Conservation (phyloP, 2,329 filamentous ascomycete species). For the Fusarium sambucinum region DNA sequence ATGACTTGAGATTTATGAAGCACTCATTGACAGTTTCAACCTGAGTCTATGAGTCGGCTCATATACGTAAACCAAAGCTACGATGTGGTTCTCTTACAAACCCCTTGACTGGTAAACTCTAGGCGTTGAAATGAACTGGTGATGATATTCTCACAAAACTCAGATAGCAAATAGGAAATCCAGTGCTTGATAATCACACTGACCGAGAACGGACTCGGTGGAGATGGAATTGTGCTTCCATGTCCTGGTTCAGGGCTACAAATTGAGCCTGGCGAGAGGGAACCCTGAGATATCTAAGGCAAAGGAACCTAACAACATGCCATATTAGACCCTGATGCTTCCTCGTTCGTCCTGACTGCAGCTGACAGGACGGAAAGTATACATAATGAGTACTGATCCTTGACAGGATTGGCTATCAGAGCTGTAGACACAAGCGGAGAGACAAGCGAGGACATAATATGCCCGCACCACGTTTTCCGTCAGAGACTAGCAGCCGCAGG, state of each 20-base stretch:
- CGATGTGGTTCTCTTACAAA: slow-evolving; percentile 24
- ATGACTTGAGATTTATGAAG: slow-evolving; percentile 11
- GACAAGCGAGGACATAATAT: slow-evolving; percentile 11
- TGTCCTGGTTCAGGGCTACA: slow-evolving; percentile 16
- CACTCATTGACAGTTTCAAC: slow-evolving; percentile 18
- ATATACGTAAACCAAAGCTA: slow-evolving; percentile 20
- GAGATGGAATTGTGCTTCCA: neutral
- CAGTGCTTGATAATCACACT: slow-evolving; percentile 20
- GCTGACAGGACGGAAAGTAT: slow-evolving; percentile 10
- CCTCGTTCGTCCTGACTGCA: slow-evolving; percentile 30
- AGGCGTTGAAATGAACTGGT: neutral
- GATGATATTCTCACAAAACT: neutral
- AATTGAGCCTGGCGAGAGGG: slow-evolving; percentile 10
- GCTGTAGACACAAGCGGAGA: slow-evolving; percentile 3
- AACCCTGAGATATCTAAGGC: slow-evolving; percentile 22
- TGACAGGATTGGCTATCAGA: slow-evolving; percentile 12
- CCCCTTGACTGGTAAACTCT: slow-evolving; percentile 10
- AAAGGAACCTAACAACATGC: slow-evolving; percentile 37
- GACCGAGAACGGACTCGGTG: slow-evolving; percentile 20
- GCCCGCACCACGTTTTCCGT: slow-evolving; percentile 27
- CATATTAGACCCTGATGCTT: slow-evolving; percentile 23
- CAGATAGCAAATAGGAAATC: slow-evolving; percentile 24
- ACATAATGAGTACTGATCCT: slow-evolving; percentile 21
- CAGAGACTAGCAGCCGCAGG: slow-evolving; percentile 25
- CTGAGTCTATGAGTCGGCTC: slow-evolving; percentile 9